phyloP scores from a whole-genome alignment of 2,329 filamentous ascomycete species.

The Neodidymelliopsis sp. region DNA sequence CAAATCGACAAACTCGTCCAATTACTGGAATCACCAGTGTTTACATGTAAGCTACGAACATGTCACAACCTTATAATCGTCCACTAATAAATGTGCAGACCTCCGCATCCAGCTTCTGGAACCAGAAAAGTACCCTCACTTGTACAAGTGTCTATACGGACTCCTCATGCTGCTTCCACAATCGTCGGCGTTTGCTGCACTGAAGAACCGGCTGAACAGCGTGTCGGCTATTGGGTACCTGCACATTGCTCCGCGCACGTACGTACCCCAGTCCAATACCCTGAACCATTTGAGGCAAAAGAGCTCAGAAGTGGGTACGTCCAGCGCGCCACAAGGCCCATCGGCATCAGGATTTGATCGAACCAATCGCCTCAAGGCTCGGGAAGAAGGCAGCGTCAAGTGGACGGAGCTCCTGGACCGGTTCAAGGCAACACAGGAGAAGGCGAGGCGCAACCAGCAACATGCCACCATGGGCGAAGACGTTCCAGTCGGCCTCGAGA shows the following conservation, averaged over 20 bases:
- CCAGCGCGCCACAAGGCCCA: conserved; percentile 43
- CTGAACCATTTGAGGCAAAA: conserved; percentile 52
- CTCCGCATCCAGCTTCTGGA: conserved; percentile 93
- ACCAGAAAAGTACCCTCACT: conserved; percentile 90
- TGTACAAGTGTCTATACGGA: conserved; percentile 98
- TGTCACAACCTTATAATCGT: conserved; percentile 20
- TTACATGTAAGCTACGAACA: conserved; percentile 75
- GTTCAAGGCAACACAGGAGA: conserved; percentile 90
- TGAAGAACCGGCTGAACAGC: conserved; percentile 96
- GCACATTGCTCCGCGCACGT: conserved; percentile 79
- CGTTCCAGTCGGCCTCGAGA: conserved; percentile 24
- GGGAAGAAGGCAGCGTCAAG: conserved; percentile 84
- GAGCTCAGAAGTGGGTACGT: conserved; percentile 50
- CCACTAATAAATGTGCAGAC: conserved; percentile 61
- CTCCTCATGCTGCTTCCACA: conserved; percentile 98
- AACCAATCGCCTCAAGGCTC: conserved; percentile 74
- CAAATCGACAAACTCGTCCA: conserved; percentile 99
- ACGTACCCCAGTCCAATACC: conserved; percentile 57
- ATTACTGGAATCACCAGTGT: conserved; percentile 94
- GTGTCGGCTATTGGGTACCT: conserved; percentile 97
- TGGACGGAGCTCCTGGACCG: conserved; percentile 96
- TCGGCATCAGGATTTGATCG: conserved; percentile 57
- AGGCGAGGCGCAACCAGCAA: conserved; percentile 74
- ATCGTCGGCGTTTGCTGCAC: conserved; percentile 92
- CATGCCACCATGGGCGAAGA: conserved; percentile 52